Evolutionary conservation across 2,329 filamentous ascomycete species (phyloP), one percentile per base, ranked within the genome.

Genomic region (Cladosporium cucumerinum): DNA sequence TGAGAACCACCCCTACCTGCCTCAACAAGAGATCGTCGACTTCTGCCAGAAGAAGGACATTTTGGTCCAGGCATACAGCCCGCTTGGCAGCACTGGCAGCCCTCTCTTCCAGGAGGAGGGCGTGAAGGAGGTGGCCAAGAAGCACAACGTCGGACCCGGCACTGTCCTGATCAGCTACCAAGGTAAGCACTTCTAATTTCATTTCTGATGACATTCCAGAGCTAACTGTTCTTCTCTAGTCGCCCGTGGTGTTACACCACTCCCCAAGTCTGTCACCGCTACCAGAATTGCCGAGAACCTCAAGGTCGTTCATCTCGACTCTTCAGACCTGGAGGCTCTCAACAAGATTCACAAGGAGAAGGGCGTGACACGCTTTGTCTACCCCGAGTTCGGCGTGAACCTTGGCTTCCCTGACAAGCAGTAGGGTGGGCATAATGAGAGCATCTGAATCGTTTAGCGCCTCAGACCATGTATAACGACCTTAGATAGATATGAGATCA

Each of bases 141-240:
- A 83, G 73, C 80, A 82, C 71, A 75, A 75, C 51, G 81, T 82
- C 11, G 75, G 77, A 1, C 73, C 79, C 5, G 84, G 84, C 0
- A 84, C 85, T 0, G 81, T 93, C 2, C 78, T 92, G 61, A 77
- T 93, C 66, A 90, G 88, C 76, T 92, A 90, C 73, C 89, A 92
- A 73, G 80, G 89, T 90, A 79, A 73, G 86, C 79, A 10, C 14
- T 52, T 21, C n/a, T 32, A 6, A 10, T 30, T 46, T 21, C 39
- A 21, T 46, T 1, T 46, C 39, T 46, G 39, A 46, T 46, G 12
- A 3, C 2, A 16, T 25, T 39, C 2, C 10, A 25, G 10, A 14
- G 39, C 57, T 55, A 34, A 60, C 12, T 14, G 55, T 2, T 30
- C 28, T 11, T 18, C 25, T n/a, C 14, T 32, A 55, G 89, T 91